These are phyloP conservation scores for Mycotypha africana DNA, from an alignment of 371 early-diverging fungal species.

Conservation along the genomic window DNA sequence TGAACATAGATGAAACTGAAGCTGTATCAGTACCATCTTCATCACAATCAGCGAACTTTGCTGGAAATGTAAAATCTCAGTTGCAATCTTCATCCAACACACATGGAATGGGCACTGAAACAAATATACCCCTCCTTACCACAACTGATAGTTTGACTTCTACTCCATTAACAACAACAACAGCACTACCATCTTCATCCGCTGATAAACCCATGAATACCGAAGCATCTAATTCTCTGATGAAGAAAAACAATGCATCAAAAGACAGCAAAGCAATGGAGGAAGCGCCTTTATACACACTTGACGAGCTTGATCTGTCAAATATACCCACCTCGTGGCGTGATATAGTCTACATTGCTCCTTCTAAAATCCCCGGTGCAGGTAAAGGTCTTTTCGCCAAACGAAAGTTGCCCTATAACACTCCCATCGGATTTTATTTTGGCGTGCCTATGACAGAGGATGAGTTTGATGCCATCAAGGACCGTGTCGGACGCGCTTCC, in stretches of 20 bases:
- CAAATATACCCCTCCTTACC: too few species aligned
- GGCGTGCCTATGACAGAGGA: constrained; percentile 85
- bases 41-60: too few species aligned
- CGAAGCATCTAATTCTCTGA: too few species aligned
- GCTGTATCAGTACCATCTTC: too few species aligned
- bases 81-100: too few species aligned
- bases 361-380: constrained; percentile 20
- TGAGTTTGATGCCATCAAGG: constrained; percentile 83
- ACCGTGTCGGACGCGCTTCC: constrained; percentile 66
- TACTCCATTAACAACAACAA: too few species aligned
- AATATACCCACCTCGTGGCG: constrained; percentile 32
- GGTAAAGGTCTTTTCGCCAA: constrained; percentile 79
- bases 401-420: constrained; percentile 62
- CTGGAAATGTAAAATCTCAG: too few species aligned
- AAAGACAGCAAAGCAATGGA: background rate
- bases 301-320: constrained; percentile 14
- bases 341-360: constrained; percentile 38
- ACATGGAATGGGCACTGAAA: too few species aligned
- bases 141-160: too few species aligned
- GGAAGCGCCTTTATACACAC: background rate
- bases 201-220: too few species aligned
- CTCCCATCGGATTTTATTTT: constrained; percentile 85
- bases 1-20: too few species aligned
- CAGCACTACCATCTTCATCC: too few species aligned
- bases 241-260: background rate